These are phyloP conservation scores for Lasiodiplodia theobromae DNA, from an alignment of 2,329 filamentous ascomycete genomes.

Conservation along the genomic window DNA sequence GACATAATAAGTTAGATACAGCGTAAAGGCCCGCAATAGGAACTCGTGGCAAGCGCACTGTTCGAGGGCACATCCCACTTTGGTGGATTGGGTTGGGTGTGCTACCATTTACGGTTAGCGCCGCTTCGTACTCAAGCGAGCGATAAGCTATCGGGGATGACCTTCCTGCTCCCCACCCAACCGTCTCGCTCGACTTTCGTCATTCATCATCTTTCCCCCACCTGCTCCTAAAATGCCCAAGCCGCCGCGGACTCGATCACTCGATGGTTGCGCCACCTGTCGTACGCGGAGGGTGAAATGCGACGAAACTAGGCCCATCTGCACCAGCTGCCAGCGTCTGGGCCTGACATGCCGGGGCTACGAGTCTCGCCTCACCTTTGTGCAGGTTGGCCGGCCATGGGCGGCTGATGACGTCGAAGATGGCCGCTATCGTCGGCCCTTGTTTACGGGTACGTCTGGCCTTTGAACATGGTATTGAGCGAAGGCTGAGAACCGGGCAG, in stretches of 20 bases:
- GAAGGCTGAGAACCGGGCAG: neutral
- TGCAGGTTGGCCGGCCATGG: conserved; percentile 22
- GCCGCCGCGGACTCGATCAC: conserved; percentile 30
- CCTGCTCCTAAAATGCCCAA: neutral
- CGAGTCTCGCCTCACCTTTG: conserved; percentile 26
- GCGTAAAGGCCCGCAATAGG: too few relatives aligned
- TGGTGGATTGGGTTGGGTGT: neutral
- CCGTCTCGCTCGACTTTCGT: neutral
- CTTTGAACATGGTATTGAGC: neutral
- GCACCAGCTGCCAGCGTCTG: conserved; percentile 28
- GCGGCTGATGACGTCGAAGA: conserved; percentile 4
- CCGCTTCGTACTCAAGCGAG: neutral
- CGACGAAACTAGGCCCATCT: conserved; percentile 31
- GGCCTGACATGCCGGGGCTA: conserved; percentile 30
- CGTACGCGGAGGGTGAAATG: conserved; percentile 32
- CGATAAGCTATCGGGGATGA: conserved; percentile 3
- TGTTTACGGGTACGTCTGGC: conserved; percentile 29
- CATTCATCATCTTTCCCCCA: neutral
- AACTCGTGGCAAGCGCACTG: too few relatives aligned
- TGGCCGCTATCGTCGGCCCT: conserved; percentile 28
- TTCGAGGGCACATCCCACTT: neutral
- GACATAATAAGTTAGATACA: too few relatives aligned
- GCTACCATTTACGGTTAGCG: neutral
- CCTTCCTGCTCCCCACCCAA: neutral
- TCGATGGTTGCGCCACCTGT: conserved; percentile 32